A percentile compares a stretch with the other conserved stretches of the same genome.
These are phyloP conservation scores for Penicillium manginii DNA, from an alignment of 495 filamentous ascomycete genomes.

Conservation along the genomic window DNA sequence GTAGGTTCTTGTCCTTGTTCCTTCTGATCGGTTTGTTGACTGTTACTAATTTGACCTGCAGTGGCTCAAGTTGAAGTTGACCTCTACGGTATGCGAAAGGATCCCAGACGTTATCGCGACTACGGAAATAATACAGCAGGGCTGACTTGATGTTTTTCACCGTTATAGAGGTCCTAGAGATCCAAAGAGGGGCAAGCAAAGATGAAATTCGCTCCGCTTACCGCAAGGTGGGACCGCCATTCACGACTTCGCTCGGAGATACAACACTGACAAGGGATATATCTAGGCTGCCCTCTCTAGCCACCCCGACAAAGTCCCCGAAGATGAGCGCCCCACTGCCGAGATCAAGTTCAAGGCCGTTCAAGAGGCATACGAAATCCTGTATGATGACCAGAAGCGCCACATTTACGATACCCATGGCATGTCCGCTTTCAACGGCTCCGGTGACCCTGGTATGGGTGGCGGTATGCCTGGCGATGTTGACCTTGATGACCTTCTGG, in stretches of 20 bases:
- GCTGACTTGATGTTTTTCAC: slow-evolving; percentile 20
- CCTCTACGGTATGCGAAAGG: slow-evolving; percentile 48
- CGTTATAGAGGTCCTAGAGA: slow-evolving; percentile 70
- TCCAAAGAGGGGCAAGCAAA: slow-evolving; percentile 70
- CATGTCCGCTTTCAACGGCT: slow-evolving; percentile 87
- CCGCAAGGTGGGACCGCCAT: slow-evolving; percentile 70
- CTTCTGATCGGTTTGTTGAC: background rate
- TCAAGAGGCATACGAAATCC: slow-evolving; percentile 94
- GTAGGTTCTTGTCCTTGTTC: slow-evolving; percentile 3
- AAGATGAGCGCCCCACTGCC: slow-evolving; percentile 78
- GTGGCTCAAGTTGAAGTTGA: slow-evolving; percentile 45
- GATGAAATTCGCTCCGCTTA: slow-evolving; percentile 96
- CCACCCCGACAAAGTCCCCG: slow-evolving; percentile 95
- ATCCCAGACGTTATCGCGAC: background rate
- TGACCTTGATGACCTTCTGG: slow-evolving; percentile 87
- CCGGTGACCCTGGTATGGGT: slow-evolving; percentile 67
- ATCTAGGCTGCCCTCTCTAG: slow-evolving; percentile 79
- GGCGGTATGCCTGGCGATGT: slow-evolving; percentile 66
- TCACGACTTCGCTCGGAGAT: background rate
- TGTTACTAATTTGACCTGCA: slow-evolving; percentile 29
- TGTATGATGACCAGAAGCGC: slow-evolving; percentile 93
- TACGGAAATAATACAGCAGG: background rate
- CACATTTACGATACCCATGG: slow-evolving; percentile 90
- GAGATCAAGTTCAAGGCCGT: slow-evolving; percentile 90
- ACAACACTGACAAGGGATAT: slow-evolving; percentile 15